Evolutionary conservation across 2,329 filamentous ascomycete genomes (phyloP), one percentile per base, ranked within the genome.

Genomic region (Pseudogymnoascus sp.): DNA sequence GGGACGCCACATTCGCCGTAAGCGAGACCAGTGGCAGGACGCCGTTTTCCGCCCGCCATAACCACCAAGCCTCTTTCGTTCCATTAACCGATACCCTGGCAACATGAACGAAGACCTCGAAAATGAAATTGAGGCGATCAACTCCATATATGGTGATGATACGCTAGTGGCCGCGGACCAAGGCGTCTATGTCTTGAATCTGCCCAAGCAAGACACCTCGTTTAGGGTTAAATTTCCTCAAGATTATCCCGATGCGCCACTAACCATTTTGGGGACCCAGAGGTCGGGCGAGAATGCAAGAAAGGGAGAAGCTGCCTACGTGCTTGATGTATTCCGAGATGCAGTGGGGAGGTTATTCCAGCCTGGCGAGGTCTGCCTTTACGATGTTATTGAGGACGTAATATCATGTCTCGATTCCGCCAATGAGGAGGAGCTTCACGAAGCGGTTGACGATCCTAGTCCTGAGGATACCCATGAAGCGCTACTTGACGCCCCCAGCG

Each of bases 331-430:
- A 2, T 86, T 94, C 62, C 79, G 85, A 31, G 78, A 85, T 36
- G 85, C 87, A 0, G 75, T 97, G 33, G 79, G 77, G 0, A 77
- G 79, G n/a, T 81, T 89, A 4, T 96, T 87, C 72, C 79, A 82
- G 60, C 82, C 85, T 0, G 92, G 91, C 0, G 81, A 84, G 60
- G 91, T 96, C 21, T 97, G 92, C 69, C 77, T 99, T 2, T 99
- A 92, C 69, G 93, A 97, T 71, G 81, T 95, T n/a, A 81, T 97
- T 37, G 92, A 96, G 69, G 87, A 89, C 69, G 76, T 88, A 79
- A 76, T 61, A 77, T 44, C 36, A 58, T 24, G 29, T 10, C 59
- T 66, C 9, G 62, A 58, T 10, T 58, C 57, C n/a, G 17, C 37
- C 13, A 29, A 64, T 68, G 10, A 71, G 69, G 26, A 59, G 73